Base-by-base conservation (phyloP, 2,329 filamentous ascomycete species). In the Alternaria consortialis region DNA sequence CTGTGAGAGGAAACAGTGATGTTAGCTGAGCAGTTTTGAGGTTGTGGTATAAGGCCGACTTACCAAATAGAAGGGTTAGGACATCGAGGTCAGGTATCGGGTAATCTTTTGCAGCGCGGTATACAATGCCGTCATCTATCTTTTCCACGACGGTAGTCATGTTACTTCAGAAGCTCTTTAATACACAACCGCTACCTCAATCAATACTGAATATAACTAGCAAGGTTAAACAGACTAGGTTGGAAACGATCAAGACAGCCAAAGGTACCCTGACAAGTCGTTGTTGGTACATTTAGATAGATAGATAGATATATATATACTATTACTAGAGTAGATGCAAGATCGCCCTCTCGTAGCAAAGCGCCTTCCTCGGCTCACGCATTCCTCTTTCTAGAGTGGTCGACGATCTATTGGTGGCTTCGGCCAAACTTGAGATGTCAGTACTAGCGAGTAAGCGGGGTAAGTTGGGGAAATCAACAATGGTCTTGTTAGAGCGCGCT, bases 41-140 rank as follows among this genome's bases (percentile, higher is more conserved):
- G 23, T 4, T 5, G 23, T n/a, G 15, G 20, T 46, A 9, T 27
- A 6, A n/a, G 42, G 42, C 4, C 12, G 7, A n/a, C 70, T 47
- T 64, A 80, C 80, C 79, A 58, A 82, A 82, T 6, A 82, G 69
- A 0, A 82, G 70, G 0, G 77, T 81, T 31, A 82, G 60, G 27
- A 83, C 17, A 59, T 83, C 80, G 39, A 81, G 53, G 50, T 77
- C 64, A 2, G 81, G 80, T 2, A 78, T 55, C 6, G 73, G 67
- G 44, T 74, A 76, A n/a, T 65, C 68, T 53, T 75, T 72, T 8
- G 74, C 68, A 13, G 73, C 71, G 11, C 69, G 66, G 57, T 79
- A 78, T 29, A 78, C 64, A 27, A 64, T 72, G 48, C 75, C 72
- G 12, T 73, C 61, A 0, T 66, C 47, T 4, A 73, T 77, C 44